Base-by-base conservation (phyloP, 2,329 filamentous ascomycete species). In the Clonostachys byssicola region DNA sequence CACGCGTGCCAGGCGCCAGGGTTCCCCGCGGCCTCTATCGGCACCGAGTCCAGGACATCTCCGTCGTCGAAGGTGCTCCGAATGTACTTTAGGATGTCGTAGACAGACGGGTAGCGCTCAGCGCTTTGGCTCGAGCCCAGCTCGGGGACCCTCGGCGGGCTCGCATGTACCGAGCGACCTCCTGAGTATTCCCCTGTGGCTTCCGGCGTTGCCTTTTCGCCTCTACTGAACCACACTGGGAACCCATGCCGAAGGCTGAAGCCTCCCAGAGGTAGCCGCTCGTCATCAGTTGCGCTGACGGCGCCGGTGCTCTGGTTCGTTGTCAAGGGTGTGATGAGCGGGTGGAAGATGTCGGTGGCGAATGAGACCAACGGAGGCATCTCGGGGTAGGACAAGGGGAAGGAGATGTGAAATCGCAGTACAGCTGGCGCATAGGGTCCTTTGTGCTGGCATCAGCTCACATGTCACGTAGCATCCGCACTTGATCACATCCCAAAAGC, bases 1-100 rank as follows among this genome's bases (percentile, higher is more conserved):
- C 92, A 97, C 5, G 92, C 92, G 68, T 96, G 89, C 87, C 91
- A 97, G 18, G 92, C 94, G 7, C 91, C 89, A 4, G 88, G 84
- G 57, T 97, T 96, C 2, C 89, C 92, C 0, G 92, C 90, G 16
- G 88, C 88, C 53, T 90, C 83, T 1, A 95, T 70, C 2, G 90
- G 86, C 17, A 97, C 73, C 0, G 80, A 80, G 65, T 97, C 91
- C 4, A 97, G 73, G 8, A 95, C 79, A 1, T 73, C 68, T 51
- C 86, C 88, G 49, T 91, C 82, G 54, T 89, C 87, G 63, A 99
- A 96, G 0, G 89, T 78, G 52, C 85, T 86, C 50, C 86, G 81
- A 34, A 97, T 83, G 64, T 97, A 97, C 52, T 84, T 74, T 49
- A 97, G 66, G 9, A 96, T 74, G 47, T 86, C 83, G 50, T 83